Evolutionary conservation across 2,329 filamentous ascomycete species (phyloP), one percentile per base, ranked within the genome.

Genomic region (Leptodontidium sp.): DNA sequence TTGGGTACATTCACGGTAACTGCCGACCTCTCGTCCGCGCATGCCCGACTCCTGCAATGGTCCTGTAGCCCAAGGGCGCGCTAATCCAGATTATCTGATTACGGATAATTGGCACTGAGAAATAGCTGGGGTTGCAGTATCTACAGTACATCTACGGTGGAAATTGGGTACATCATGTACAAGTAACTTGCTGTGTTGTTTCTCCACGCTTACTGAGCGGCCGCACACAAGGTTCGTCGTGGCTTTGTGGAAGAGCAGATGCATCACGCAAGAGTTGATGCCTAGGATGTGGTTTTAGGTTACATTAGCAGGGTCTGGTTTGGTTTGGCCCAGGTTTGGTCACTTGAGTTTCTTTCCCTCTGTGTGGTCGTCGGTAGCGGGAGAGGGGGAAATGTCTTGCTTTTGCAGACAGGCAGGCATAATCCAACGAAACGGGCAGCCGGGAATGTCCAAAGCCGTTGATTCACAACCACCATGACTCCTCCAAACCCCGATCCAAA

Each of bases 351-450:
- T 59, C n/a, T 15, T 17, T 59, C 55, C 55, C 55, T 45, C 26
- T 26, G 55, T 59, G 38, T 59, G 55, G 55, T 59, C 38, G 35
- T 59, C 12, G 55, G 55, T 59, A 59, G 38, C 55, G 55, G 55
- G 53, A 58, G 53, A 58, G 32, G 53, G 52, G 55, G 38, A 45
- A 43, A 59, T 43, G 55, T 59, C 55, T 45, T 59, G 55, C 55
- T 59, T 58, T 59, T 59, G 38, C 35, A 45, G 38, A 21, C 35
- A 12, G 12, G 17, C 53, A 40, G 38, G 55, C 55, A 43, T 59
- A n/a, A 43, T 59, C 55, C 55, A 59, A 58, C 35, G 15, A 35
- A 59, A 59, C 55, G 38, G 35, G n/a, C 55, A 59, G 11, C 35
- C 55, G 55, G 55, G 55, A 59, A 59, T 43, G 55, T 14, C 15